Conservation (phyloP, 306 rosid genomes). For the Nissolia schottii region DNA sequence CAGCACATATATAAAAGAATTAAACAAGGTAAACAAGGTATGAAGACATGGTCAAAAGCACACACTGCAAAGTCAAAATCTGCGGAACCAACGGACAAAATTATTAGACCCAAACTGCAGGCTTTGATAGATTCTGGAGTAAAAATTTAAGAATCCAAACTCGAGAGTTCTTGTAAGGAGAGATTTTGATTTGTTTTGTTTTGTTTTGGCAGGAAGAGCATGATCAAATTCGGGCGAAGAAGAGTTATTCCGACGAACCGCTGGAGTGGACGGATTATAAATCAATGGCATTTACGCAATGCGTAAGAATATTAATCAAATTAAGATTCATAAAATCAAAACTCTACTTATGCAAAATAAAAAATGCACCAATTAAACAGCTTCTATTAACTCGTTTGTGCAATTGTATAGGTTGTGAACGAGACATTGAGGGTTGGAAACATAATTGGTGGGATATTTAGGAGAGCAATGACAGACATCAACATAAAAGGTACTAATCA, state of each 20-base stretch:
- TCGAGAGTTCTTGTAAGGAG: too few species aligned
- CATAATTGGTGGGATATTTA: conserved; percentile 86
- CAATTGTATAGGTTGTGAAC: conserved; percentile 57
- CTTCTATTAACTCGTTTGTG: background rate
- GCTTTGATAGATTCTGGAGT: conserved; percentile 21
- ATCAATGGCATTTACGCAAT: conserved; percentile 93
- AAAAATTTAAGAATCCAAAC: too few species aligned
- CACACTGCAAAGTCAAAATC: conserved; percentile 15
- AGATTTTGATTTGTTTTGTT: background rate
- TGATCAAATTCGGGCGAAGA: conserved; percentile 62
- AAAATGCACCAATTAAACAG: background rate
- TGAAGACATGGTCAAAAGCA: background rate
- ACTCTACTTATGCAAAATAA: background rate
- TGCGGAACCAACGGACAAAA: conserved; percentile 34
- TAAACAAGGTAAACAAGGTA: too few species aligned
- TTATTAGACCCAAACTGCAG: conserved; percentile 35
- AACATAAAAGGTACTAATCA: conserved; percentile 66
- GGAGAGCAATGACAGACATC: conserved; percentile 71
- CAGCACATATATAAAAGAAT: too few species aligned
- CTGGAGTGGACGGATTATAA: conserved; percentile 87
- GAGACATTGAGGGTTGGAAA: conserved; percentile 82
- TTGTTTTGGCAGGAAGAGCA: conserved; percentile 76
- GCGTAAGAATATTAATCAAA: conserved; percentile 50
- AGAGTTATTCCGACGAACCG: conserved; percentile 33
- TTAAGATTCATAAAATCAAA: background rate